These are phyloP conservation scores for Coffea eugenioides DNA, from an alignment of 257 asterid species.

Conservation along the genomic window DNA sequence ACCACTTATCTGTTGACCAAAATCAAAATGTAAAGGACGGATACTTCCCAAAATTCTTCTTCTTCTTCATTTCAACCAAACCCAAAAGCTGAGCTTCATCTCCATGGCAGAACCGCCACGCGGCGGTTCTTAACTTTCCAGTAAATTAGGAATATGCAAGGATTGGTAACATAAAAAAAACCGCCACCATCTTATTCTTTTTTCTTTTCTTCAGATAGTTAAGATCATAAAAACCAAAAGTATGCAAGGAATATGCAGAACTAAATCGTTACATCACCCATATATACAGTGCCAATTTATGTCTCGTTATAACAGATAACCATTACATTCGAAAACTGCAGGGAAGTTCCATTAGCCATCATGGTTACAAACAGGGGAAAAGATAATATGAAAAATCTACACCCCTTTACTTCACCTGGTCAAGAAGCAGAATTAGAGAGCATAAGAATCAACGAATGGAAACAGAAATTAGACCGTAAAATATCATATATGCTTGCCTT, in stretches of 20 bases:
- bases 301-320: neutral
- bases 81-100: too few species aligned
- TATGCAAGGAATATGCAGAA: neutral
- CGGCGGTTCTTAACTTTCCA: too few species aligned
- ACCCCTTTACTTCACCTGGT: neutral
- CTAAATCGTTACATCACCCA: neutral
- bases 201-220: neutral
- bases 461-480: neutral
- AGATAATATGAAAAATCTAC: neutral
- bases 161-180: too few species aligned
- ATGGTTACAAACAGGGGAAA: neutral
- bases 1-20: too few species aligned
- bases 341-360: neutral
- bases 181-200: neutral
- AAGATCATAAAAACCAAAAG: neutral
- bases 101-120: too few species aligned
- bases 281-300: neutral
- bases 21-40: too few species aligned
- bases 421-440: neutral
- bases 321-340: neutral
- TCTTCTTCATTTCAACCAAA: too few species aligned
- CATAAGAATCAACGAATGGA: neutral
- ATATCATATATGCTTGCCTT: neutral
- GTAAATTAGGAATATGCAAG: too few species aligned
- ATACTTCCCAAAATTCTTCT: too few species aligned